phyloP scores from a whole-genome alignment of 2,329 filamentous ascomycete genomes.

The Pseudopyricularia cyperi region DNA sequence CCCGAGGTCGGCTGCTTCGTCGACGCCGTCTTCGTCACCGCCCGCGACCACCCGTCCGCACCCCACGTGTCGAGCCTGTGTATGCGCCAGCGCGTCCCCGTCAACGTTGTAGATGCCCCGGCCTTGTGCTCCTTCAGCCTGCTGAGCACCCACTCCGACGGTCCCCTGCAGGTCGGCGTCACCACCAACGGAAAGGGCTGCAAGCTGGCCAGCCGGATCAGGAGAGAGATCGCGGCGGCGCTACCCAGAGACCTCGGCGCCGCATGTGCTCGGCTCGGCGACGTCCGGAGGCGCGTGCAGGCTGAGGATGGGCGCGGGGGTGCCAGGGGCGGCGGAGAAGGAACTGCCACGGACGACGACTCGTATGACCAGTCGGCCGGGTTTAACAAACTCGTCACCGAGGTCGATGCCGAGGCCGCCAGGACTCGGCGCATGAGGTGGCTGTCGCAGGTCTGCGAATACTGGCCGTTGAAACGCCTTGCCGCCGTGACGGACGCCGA shows the following conservation, averaged over 20 bases:
- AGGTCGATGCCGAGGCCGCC: conserved; percentile 58
- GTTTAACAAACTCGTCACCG: conserved; percentile 73
- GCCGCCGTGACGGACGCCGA: conserved; percentile 70
- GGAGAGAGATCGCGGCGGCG: conserved; percentile 72
- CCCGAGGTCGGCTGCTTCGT: conserved; percentile 66
- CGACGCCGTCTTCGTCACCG: conserved; percentile 84
- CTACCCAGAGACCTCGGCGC: conserved; percentile 63
- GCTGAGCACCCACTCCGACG: conserved; percentile 78
- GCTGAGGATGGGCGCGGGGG: conserved; percentile 45
- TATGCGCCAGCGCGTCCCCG: conserved; percentile 66
- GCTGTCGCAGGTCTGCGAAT: conserved; percentile 94
- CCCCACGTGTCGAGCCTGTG: conserved; percentile 63
- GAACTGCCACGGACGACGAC: conserved; percentile 34
- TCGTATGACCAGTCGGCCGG: conserved; percentile 61
- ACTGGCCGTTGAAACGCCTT: conserved; percentile 82
- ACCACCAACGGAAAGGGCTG: conserved; percentile 93
- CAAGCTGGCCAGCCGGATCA: conserved; percentile 80
- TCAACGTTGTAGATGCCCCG: conserved; percentile 85
- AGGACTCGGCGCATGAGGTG: conserved; percentile 80
- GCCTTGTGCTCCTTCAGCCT: conserved; percentile 81
- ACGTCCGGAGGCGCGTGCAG: conserved; percentile 56
- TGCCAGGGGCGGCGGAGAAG: conserved; percentile 20
- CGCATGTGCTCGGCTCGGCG: conserved; percentile 68
- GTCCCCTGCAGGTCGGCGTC: conserved; percentile 85
- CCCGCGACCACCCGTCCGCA: conserved; percentile 30